A percentile compares a stretch with the other conserved stretches of the same genome.
Conservation (phyloP, 1,139 yeast species). For the Pneumocystis murina region DNA sequence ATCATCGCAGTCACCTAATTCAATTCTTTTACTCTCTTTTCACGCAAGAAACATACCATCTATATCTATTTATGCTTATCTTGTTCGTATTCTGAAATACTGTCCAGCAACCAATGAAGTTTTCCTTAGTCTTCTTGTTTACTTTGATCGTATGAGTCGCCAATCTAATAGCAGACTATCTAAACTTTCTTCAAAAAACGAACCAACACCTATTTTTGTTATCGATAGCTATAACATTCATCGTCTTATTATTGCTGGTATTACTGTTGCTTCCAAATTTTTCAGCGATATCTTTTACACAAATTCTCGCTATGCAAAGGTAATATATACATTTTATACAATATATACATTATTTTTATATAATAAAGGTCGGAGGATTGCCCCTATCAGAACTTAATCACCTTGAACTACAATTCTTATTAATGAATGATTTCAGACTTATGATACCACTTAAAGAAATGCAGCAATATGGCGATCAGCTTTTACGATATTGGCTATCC, state of each 20-base stretch:
- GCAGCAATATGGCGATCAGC: conserved; percentile 76
- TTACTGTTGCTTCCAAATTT: conserved; percentile 89
- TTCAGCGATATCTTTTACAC: conserved; percentile 93
- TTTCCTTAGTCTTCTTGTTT: conserved; percentile 72
- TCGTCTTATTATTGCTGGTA: conserved; percentile 85
- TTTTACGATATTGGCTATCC: conserved; percentile 67
- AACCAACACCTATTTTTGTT: conserved; percentile 49
- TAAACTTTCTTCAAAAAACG: conserved; percentile 6
- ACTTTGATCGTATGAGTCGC: conserved; percentile 62
- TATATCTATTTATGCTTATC: conserved; percentile 74
- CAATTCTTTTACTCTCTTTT: conserved; percentile 67
- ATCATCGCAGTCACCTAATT: conserved; percentile 29
- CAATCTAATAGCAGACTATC: conserved; percentile 13
- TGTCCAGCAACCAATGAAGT: conserved; percentile 98
- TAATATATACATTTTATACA: conserved; percentile 20
- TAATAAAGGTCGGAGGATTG: conserved; percentile 49
- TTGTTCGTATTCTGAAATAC: conserved; percentile 78
- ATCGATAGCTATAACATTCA: conserved; percentile 95
- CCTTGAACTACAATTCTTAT: conserved; percentile 73
- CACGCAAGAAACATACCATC: conserved; percentile 96
- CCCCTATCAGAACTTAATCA: conserved; percentile 89
- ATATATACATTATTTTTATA: neutral
- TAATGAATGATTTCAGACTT: conserved; percentile 70
- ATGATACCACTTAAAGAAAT: conserved; percentile 83
- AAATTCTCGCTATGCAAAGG: conserved; percentile 90